phyloP scores from a whole-genome alignment of 2,329 filamentous ascomycete genomes.

The Tolypocladium amazonense region DNA sequence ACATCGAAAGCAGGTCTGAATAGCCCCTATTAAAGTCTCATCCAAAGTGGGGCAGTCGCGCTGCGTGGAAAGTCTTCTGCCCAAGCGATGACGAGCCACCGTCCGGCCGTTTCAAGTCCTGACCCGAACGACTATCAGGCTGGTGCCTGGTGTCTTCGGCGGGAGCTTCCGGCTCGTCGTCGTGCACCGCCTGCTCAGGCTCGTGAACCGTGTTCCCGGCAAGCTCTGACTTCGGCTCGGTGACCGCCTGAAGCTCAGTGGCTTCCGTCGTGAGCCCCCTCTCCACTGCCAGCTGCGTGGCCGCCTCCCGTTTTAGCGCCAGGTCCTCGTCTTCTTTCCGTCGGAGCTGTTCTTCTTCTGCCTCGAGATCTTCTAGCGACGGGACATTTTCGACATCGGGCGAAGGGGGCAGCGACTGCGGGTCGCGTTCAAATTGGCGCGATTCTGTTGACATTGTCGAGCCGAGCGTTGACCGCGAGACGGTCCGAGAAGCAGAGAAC shows the following conservation, averaged over 20 bases:
- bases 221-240: slow-evolving; percentile 15
- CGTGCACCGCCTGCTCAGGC: neutral
- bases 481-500: slow-evolving; percentile 35
- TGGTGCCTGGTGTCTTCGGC: neutral
- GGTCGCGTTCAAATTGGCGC: slow-evolving; percentile 11
- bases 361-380: slow-evolving; percentile 40
- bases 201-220: slow-evolving; percentile 20
- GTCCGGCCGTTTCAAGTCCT: neutral
- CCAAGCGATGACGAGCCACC: neutral
- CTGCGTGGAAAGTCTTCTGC: slow-evolving; percentile 40
- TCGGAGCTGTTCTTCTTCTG: slow-evolving; percentile 40
- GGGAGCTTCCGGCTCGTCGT: too few relatives aligned
- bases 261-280: slow-evolving; percentile 29
- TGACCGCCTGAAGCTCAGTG: slow-evolving; percentile 2
- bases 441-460: slow-evolving; percentile 28
- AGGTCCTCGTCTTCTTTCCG: slow-evolving; percentile 43
- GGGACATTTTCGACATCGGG: slow-evolving; percentile 27
- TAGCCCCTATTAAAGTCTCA: slow-evolving; percentile 14
- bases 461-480: slow-evolving; percentile 48
- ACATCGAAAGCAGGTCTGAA: neutral
- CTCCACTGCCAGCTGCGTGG: slow-evolving; percentile 37
- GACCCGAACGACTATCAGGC: neutral
- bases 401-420: slow-evolving; percentile 19
- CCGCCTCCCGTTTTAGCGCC: slow-evolving; percentile 40
- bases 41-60: slow-evolving; percentile 45